phyloP scores from a whole-genome alignment of 352 stramenopile genomes.

The Phytophthora megakarya region DNA sequence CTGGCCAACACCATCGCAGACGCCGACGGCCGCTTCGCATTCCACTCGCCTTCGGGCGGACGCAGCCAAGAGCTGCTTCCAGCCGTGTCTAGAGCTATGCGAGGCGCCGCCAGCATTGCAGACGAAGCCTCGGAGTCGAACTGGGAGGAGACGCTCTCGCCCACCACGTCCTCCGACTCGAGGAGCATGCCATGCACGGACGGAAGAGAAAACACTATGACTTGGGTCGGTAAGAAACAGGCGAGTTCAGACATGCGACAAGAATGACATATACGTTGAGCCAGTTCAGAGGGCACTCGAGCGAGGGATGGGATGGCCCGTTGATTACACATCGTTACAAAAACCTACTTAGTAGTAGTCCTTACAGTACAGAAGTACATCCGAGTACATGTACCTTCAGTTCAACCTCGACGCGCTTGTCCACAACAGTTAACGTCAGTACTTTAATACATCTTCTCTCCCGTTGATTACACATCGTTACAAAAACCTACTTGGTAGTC shows the following conservation, averaged over 20 bases:
- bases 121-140: slow-evolving; percentile 28
- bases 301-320: no score
- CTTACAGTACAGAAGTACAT: no score
- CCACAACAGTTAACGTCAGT: slow-evolving; percentile 15
- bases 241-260: slow-evolving; percentile 12
- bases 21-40: slow-evolving; percentile 27
- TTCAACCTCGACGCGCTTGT: slow-evolving; percentile 24
- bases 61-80: no score
- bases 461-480: slow-evolving; percentile 28
- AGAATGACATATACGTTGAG: slow-evolving; percentile 10
- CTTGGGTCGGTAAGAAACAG: slow-evolving; percentile 25
- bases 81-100: no score
- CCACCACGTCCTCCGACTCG: slow-evolving; percentile 38
- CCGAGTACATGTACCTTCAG: background rate
- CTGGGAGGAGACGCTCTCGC: slow-evolving; percentile 40
- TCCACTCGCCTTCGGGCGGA: slow-evolving; percentile 24
- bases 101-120: no score
- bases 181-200: slow-evolving; percentile 38
- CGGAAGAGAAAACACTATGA: slow-evolving; percentile 24
- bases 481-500: slow-evolving; percentile 13
- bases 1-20: slow-evolving; percentile 36
- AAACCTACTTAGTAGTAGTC: no score
- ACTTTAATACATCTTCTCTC: slow-evolving; percentile 87
- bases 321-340: slow-evolving; percentile 27
- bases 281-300: slow-evolving; percentile 12